Evolutionary conservation across 2,329 filamentous ascomycete species (phyloP).

Genomic region (Aureobasidium sp.): DNA sequence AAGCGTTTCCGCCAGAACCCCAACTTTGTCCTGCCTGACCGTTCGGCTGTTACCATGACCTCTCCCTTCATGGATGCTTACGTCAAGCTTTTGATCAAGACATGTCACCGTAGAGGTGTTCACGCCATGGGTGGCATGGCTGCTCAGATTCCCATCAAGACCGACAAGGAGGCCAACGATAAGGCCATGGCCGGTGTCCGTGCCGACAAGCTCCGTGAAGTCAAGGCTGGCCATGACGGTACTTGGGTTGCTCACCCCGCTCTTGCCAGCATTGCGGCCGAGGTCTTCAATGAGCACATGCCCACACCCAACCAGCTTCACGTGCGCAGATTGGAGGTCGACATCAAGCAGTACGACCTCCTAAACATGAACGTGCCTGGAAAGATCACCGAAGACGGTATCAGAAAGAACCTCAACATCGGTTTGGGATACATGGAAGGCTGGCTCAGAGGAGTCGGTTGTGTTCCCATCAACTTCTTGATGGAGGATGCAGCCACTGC

Average conservation of each 20-base stretch:
- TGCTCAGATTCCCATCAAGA: conserved; percentile 97
- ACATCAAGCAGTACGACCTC: conserved; percentile 78
- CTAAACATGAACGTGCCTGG: conserved; percentile 98
- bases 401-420: conserved; percentile 96
- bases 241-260: conserved; percentile 98
- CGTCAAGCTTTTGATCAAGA: conserved; percentile 94
- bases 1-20: conserved; percentile 98
- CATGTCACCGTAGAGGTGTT: conserved; percentile 92
- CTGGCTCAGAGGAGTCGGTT: conserved; percentile 90
- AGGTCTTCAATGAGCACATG: conserved; percentile 98
- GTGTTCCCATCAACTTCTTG: conserved; percentile 93
- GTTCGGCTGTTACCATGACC: conserved; percentile 89
- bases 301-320: conserved; percentile 96
- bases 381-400: conserved; percentile 83
- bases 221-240: conserved; percentile 87
- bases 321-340: conserved; percentile 79
- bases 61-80: conserved; percentile 98
- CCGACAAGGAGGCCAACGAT: conserved; percentile 83
- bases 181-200: conserved; percentile 88
- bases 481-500: conserved; percentile 99
- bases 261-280: conserved; percentile 75
- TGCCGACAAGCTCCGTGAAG: conserved; percentile 93
- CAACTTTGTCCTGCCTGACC: conserved; percentile 88
- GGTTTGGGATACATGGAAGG: conserved; percentile 98
- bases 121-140: conserved; percentile 99